Conservation (phyloP, 768 basidiomycete genomes). For the Trametes sanguinea region DNA sequence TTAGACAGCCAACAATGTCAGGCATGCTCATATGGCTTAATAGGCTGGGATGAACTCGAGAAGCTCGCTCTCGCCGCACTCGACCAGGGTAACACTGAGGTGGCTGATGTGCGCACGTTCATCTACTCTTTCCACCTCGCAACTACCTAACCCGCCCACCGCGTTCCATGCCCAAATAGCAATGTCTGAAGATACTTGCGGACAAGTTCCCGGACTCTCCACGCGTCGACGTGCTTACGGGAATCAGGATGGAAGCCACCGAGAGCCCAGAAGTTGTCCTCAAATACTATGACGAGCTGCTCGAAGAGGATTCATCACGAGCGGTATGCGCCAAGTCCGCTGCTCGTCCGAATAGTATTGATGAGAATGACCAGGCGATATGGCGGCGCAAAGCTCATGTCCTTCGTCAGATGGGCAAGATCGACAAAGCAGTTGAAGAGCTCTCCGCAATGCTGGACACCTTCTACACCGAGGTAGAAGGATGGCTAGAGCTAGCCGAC, state of each 20-base stretch:
- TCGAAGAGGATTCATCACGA: slow-evolving; percentile 68
- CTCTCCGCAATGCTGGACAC: slow-evolving; percentile 78
- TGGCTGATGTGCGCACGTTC: slow-evolving; percentile 67
- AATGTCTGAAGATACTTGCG: slow-evolving; percentile 60
- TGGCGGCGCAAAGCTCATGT: slow-evolving; percentile 87
- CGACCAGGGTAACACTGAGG: slow-evolving; percentile 68
- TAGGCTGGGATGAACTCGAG: slow-evolving; percentile 82
- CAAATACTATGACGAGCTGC: slow-evolving; percentile 59
- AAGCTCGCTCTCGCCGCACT: slow-evolving; percentile 78
- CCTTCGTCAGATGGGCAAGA: slow-evolving; percentile 59
- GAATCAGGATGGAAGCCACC: slow-evolving; percentile 75
- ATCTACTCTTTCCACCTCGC: no score
- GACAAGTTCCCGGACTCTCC: slow-evolving; percentile 78
- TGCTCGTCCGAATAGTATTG: not conserved
- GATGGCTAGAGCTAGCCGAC: slow-evolving; percentile 85
- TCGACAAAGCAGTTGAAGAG: slow-evolving; percentile 69
- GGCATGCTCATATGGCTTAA: not conserved
- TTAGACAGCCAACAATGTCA: no score
- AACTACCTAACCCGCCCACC: not conserved
- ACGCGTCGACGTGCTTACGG: slow-evolving; percentile 74
- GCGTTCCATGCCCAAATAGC: slow-evolving; percentile 37
- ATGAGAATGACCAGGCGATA: slow-evolving; percentile 46
- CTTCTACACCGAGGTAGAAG: slow-evolving; percentile 86
- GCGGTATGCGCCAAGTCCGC: slow-evolving; percentile 49
- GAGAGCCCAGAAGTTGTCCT: slow-evolving; percentile 59